phyloP scores from a whole-genome alignment of 2,329 filamentous ascomycete genomes.

The Scytalidium sp. region DNA sequence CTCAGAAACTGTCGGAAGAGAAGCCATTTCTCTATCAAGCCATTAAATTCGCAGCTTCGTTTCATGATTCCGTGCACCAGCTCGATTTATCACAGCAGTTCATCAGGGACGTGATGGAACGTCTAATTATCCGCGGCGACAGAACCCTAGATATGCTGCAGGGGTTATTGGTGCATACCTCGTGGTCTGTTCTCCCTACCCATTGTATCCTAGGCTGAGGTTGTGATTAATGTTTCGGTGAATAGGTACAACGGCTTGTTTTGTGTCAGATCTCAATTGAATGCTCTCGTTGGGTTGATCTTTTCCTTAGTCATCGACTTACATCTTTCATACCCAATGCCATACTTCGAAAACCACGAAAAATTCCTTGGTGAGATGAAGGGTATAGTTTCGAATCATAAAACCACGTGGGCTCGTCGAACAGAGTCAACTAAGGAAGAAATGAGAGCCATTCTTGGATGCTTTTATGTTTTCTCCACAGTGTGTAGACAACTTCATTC shows the following conservation, averaged over 20 bases:
- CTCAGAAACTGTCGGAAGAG: constrained; percentile 1
- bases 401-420: constrained; percentile 1
- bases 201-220: too few species aligned
- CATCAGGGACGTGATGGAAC: constrained; percentile 4
- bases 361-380: constrained; percentile 8
- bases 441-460: constrained; percentile 28
- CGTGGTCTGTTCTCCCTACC: constrained; percentile 3
- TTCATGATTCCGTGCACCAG: constrained; percentile 6
- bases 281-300: too few species aligned
- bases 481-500: background rate
- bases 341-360: constrained; percentile 7
- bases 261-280: too few species aligned
- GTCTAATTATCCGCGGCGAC: constrained; percentile 1
- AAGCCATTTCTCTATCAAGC: constrained; percentile 9
- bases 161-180: constrained; percentile 9
- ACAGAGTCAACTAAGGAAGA: constrained; percentile 15
- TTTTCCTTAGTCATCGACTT: constrained; percentile 35
- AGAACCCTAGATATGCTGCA: constrained; percentile 10
- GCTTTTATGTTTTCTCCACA: constrained; percentile 27
- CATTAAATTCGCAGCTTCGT: constrained; percentile 8
- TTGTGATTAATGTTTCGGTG: too few species aligned
- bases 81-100: constrained; percentile 1
- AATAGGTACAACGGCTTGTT: too few species aligned
- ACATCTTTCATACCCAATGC: constrained; percentile 28
- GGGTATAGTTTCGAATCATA: background rate